phyloP scores from a whole-genome alignment of 768 basidiomycete genomes.

The Xerocomellus amylosporus region DNA sequence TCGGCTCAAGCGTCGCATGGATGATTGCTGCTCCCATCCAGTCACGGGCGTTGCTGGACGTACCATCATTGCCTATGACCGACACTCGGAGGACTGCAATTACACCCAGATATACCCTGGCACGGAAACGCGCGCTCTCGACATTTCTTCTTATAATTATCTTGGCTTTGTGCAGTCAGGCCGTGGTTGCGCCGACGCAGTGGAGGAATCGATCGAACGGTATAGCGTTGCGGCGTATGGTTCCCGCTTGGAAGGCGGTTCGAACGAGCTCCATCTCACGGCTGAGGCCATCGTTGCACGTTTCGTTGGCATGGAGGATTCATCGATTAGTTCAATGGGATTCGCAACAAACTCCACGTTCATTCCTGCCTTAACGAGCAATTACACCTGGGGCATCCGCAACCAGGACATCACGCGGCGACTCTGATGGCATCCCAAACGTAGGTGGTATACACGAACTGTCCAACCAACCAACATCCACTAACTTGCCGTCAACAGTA shows the following conservation, averaged over 20 bases:
- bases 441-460: too few relatives aligned
- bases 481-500: too few relatives aligned
- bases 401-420: too few relatives aligned
- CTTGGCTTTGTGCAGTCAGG: slow-evolving; percentile 94
- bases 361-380: slow-evolving; percentile 62
- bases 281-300: slow-evolving; percentile 85
- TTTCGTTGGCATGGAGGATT: slow-evolving; percentile 88
- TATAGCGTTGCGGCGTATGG: slow-evolving; percentile 82
- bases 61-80: slow-evolving; percentile 83
- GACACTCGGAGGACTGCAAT: slow-evolving; percentile 81
- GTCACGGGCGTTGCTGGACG: slow-evolving; percentile 95
- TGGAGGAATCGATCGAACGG: slow-evolving; percentile 73
- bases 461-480: too few relatives aligned
- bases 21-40: slow-evolving; percentile 92
- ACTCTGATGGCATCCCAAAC: too few relatives aligned
- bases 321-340: slow-evolving; percentile 93
- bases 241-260: slow-evolving; percentile 78
- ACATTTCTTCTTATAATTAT: slow-evolving; percentile 98
- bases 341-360: slow-evolving; percentile 93
- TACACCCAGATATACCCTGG: slow-evolving; percentile 75
- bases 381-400: too few relatives aligned
- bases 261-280: slow-evolving; percentile 75
- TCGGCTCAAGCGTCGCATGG: slow-evolving; percentile 88
- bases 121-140: slow-evolving; percentile 80
- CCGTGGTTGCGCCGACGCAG: slow-evolving; percentile 93